phyloP scores from a whole-genome alignment of 352 stramenopile species.

The Globisporangium spinosum region DNA sequence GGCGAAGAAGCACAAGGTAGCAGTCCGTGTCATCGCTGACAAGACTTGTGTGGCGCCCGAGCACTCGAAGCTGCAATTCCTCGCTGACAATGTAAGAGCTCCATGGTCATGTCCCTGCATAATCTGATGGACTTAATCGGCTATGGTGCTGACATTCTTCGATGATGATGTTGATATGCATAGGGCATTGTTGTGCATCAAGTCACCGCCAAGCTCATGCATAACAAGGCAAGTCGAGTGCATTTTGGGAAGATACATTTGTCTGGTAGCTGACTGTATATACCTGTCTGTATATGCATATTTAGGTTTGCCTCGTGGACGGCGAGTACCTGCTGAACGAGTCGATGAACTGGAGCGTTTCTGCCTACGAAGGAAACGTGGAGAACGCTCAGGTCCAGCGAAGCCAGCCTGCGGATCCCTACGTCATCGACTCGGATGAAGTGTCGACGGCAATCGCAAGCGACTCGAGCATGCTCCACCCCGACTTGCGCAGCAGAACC shows the following conservation, averaged over 20 bases:
- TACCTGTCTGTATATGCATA: not conserved
- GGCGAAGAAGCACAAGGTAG: too few relatives aligned
- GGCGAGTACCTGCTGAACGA: not conserved
- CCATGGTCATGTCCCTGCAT: too few relatives aligned
- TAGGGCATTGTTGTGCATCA: not conserved
- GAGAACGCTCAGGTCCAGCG: not conserved
- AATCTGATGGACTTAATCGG: too few relatives aligned
- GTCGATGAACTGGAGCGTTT: not conserved
- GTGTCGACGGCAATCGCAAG: not conserved
- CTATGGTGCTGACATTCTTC: not conserved
- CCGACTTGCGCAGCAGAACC: not conserved
- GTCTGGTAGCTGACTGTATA: not conserved
- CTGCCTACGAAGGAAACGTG: not conserved
- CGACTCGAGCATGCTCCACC: not conserved
- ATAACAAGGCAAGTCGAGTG: too few relatives aligned
- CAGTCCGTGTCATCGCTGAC: too few relatives aligned
- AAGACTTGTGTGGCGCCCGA: too few relatives aligned
- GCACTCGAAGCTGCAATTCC: too few relatives aligned
- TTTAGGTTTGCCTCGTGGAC: not conserved
- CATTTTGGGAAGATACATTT: not conserved
- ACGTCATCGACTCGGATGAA: not conserved
- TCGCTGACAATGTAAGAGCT: too few relatives aligned
- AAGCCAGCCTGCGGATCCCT: not conserved
- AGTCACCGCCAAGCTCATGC: not conserved
- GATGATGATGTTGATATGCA: not conserved